Conservation (phyloP, 768 basidiomycete species). For the Wakefieldia striispora region DNA sequence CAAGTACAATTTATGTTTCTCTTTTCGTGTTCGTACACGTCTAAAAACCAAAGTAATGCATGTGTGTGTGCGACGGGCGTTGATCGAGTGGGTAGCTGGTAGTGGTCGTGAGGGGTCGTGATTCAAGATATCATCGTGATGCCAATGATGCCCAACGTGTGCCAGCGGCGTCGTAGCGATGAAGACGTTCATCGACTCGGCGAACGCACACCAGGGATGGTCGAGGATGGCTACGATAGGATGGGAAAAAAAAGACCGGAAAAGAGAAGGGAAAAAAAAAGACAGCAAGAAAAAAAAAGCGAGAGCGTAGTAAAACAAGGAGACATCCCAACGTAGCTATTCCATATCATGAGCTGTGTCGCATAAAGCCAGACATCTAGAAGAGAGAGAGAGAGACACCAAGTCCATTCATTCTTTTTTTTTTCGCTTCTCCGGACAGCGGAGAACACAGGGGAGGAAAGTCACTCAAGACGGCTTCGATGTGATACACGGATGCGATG, state of each 20-base stretch:
- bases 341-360: conserved; percentile 13
- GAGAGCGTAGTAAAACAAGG: conserved; percentile 10
- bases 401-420: background rate
- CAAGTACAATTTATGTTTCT: too few species aligned
- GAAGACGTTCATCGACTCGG: too few species aligned
- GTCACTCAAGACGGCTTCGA: conserved; percentile 1
- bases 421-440: conserved; percentile 14
- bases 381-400: background rate
- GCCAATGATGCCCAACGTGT: too few species aligned
- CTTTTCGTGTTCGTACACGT: too few species aligned
- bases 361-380: conserved; percentile 9
- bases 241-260: background rate
- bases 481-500: conserved; percentile 3
- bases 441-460: background rate
- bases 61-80: too few species aligned
- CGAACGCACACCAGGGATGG: background rate
- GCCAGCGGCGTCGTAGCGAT: too few species aligned
- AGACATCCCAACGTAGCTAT: conserved; percentile 8
- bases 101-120: too few species aligned
- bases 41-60: too few species aligned
- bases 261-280: background rate
- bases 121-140: too few species aligned
- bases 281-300: background rate
- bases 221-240: background rate
- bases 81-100: too few species aligned